Base-by-base conservation (phyloP, 2,329 filamentous ascomycete species). In the Aspergillus uvarum region DNA sequence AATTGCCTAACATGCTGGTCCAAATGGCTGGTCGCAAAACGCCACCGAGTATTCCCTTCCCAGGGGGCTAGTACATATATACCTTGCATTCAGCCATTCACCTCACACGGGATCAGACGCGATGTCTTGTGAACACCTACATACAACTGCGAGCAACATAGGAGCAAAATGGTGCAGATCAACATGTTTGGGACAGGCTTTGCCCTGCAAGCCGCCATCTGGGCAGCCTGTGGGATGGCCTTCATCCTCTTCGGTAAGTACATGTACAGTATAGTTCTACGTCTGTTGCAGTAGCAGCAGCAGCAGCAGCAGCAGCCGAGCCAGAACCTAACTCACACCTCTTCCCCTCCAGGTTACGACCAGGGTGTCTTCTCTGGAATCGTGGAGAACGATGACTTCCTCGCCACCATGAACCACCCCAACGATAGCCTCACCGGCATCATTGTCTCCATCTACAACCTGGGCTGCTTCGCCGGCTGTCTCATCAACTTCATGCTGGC, bases 301-400 rank as follows among this genome's bases (percentile, higher is more conserved):
- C 19, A 8, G 11, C 1, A 19, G n/a, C 19, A 8, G 11, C 1
- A 14, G 26, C 26, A 16, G n/a, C 14, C 16, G n/a, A 24, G 10
- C 29, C 35, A 8, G 8, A 51, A 5, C n/a, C 16, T 3, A n/a
- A 12, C 21, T 6, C 11, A 16, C 5, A 16, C 3, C 5, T 12
- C 32, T 49, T 31, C 14, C 4, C 21, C 2, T 19, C 16, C 21
- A 72, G 80, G 79, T 1, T 82, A 82, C 48, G 80, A 82, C 21
- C 80, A 82, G 62, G 80, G 80, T 38, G 79, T 82, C 0, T 82
- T 82, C 61, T 76, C 77, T 2, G 79, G 79, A 4, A 80, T 83
- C 11, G 72, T 83, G 7, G 76, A 80, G 12, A 81, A 79, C 24
- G 65, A 77, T 12, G 74, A 82, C 56, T 83, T 78, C 64, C 69